These are phyloP conservation scores for Vickermania spadyakhi DNA, from an alignment of 208 protist genomes.

Conservation along the genomic window DNA sequence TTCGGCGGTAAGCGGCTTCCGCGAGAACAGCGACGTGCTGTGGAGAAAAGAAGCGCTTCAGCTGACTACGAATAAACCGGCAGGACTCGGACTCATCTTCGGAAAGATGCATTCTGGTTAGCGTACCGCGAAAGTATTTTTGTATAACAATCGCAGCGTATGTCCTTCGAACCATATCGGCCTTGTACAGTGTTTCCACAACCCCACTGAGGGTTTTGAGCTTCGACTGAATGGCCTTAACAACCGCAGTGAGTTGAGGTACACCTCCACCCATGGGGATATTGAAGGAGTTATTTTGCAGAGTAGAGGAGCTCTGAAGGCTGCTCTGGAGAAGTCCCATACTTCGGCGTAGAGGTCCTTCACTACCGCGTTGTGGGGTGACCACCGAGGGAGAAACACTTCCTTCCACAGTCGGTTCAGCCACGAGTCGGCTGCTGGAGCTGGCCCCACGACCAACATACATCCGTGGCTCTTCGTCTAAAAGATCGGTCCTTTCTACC, in stretches of 20 bases:
- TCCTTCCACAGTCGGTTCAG: background rate
- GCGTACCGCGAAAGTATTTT: constrained; percentile 35
- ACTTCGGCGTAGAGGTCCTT: too few relatives aligned
- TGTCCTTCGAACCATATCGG: constrained; percentile 39
- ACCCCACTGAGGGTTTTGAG: constrained; percentile 44
- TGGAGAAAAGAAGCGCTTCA: constrained; percentile 10
- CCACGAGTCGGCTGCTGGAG: too few relatives aligned
- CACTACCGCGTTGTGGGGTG: background rate
- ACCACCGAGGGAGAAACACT: background rate
- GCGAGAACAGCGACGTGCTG: background rate
- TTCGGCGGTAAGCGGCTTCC: background rate
- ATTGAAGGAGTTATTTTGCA: too few relatives aligned
- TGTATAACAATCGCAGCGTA: constrained; percentile 56
- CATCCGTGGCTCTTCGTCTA: too few relatives aligned
- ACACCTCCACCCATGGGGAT: too few relatives aligned
- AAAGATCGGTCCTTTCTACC: too few relatives aligned
- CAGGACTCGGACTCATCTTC: constrained; percentile 18
- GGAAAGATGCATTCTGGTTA: constrained; percentile 31
- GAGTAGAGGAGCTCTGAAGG: too few relatives aligned
- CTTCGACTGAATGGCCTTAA: constrained; percentile 71
- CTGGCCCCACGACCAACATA: too few relatives aligned
- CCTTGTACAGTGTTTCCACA: constrained; percentile 57
- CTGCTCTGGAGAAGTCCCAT: too few relatives aligned
- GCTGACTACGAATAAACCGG: constrained; percentile 29
- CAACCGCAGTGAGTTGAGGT: constrained; percentile 22